Percentiles rank a stretch among this genome's conserved stretches.
phyloP scores from a whole-genome alignment of 2,329 filamentous ascomycete species.

The Phyllosticta citriasiana region DNA sequence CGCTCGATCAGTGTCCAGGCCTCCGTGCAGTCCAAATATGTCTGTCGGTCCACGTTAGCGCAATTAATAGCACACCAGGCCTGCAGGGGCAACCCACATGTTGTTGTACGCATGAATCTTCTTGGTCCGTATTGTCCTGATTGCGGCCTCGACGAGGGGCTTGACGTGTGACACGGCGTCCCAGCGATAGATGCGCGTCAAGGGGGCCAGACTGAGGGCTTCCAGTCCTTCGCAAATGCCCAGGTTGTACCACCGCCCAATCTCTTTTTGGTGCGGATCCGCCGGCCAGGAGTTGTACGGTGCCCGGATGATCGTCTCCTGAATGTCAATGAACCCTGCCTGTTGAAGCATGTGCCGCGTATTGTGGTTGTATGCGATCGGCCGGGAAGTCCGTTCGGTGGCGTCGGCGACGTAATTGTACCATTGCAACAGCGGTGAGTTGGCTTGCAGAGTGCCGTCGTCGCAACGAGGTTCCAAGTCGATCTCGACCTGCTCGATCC shows the following conservation, averaged over 20 bases:
- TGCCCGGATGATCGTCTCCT: constrained; percentile 56
- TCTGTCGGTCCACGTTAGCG: constrained; percentile 18
- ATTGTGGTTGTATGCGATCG: constrained; percentile 54
- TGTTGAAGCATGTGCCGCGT: constrained; percentile 53
- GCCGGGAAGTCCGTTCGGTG: constrained; percentile 54
- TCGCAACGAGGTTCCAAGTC: constrained; percentile 70
- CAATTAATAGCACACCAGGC: constrained; percentile 4
- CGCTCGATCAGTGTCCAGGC: constrained; percentile 28
- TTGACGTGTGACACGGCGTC: constrained; percentile 49
- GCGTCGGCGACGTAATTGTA: constrained; percentile 57
- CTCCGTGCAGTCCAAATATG: constrained; percentile 39
- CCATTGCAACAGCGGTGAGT: constrained; percentile 58
- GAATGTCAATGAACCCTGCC: constrained; percentile 72
- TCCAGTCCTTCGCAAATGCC: constrained; percentile 64
- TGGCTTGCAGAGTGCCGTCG: constrained; percentile 48
- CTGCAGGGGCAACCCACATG: constrained; percentile 49
- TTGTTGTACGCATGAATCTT: constrained; percentile 64
- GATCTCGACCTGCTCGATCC: constrained; percentile 81
- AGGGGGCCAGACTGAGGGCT: constrained; percentile 61
- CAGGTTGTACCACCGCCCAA: constrained; percentile 77
- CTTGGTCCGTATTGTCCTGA: constrained; percentile 58
- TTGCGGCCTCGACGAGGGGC: constrained; percentile 52
- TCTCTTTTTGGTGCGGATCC: constrained; percentile 53
- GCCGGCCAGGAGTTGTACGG: constrained; percentile 66
- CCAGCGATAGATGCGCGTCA: constrained; percentile 57